These are phyloP conservation scores for Naganishia vishniacii DNA, from an alignment of 768 basidiomycete species.

Conservation along the genomic window DNA sequence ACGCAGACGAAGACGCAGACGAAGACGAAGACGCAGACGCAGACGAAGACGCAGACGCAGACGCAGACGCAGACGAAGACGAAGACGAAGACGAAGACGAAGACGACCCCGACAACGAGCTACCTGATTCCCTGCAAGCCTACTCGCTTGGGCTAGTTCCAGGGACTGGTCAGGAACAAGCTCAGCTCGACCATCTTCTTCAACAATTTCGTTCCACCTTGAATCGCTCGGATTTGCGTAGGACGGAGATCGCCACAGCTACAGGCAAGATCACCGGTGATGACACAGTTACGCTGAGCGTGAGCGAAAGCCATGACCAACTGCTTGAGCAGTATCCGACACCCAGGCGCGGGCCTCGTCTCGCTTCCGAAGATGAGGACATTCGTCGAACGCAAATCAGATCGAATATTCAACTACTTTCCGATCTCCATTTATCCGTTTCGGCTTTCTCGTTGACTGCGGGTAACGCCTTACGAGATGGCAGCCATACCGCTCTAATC, in stretches of 20 bases:
- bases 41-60: too few relatives aligned
- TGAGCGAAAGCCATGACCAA: neutral
- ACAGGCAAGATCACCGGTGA: neutral
- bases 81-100: too few relatives aligned
- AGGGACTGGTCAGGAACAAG: neutral
- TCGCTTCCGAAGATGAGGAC: too few relatives aligned
- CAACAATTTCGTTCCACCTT: neutral
- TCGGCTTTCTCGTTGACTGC: neutral
- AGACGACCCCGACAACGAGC: too few relatives aligned
- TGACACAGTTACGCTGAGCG: neutral
- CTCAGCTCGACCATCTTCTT: neutral
- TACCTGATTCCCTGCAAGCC: neutral
- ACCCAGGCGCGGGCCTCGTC: too few relatives aligned
- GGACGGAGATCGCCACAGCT: neutral
- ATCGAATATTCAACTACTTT: neutral
- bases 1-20: too few relatives aligned
- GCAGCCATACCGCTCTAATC: neutral
- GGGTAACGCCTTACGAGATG: neutral
- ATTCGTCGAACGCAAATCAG: too few relatives aligned
- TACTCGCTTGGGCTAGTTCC: neutral
- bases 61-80: too few relatives aligned
- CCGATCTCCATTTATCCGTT: slow-evolving; percentile 6
- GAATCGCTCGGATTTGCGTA: neutral
- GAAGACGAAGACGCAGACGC: too few relatives aligned
- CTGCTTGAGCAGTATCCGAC: neutral